Percentiles rank a stretch among this genome's conserved stretches.
These are phyloP conservation scores for Thermothelomyces thermophilus DNA, from an alignment of 2,329 filamentous ascomycete genomes.

Conservation along the genomic window DNA sequence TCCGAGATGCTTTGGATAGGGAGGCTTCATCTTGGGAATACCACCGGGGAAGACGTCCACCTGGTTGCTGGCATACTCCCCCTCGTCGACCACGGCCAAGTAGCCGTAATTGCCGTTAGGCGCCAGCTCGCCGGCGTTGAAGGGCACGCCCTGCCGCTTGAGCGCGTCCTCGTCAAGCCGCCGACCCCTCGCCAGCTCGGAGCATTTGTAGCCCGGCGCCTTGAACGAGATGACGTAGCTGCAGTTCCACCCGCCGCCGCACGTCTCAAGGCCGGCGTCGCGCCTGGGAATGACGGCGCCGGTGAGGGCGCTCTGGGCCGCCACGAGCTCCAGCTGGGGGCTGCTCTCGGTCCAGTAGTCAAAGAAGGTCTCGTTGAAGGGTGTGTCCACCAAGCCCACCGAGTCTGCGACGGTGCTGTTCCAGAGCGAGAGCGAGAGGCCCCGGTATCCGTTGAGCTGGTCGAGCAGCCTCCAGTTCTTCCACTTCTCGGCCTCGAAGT, in stretches of 20 bases:
- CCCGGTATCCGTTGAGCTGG: slow-evolving; percentile 21
- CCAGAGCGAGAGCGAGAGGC: slow-evolving; percentile 25
- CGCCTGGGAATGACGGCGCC: slow-evolving; percentile 23
- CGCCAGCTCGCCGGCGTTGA: slow-evolving; percentile 29
- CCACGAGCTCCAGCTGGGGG: slow-evolving; percentile 16
- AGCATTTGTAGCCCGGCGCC: slow-evolving; percentile 36
- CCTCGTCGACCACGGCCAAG: slow-evolving; percentile 27
- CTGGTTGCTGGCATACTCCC: slow-evolving; percentile 31
- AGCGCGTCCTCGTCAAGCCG: slow-evolving; percentile 24
- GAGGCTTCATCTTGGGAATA: slow-evolving; percentile 24
- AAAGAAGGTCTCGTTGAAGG: slow-evolving; percentile 25
- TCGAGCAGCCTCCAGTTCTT: slow-evolving; percentile 25
- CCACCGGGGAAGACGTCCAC: slow-evolving; percentile 29
- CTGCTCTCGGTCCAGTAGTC: slow-evolving; percentile 28
- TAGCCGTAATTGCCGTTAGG: slow-evolving; percentile 32
- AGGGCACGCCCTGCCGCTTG: slow-evolving; percentile 25
- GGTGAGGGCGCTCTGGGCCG: slow-evolving; percentile 21
- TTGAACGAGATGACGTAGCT: slow-evolving; percentile 33
- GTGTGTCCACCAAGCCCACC: not conserved
- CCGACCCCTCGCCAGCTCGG: slow-evolving; percentile 28
- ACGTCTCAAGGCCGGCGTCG: slow-evolving; percentile 31
- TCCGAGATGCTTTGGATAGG: slow-evolving; percentile 31
- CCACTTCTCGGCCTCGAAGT: slow-evolving; percentile 25
- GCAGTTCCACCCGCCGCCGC: slow-evolving; percentile 35
- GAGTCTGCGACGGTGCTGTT: slow-evolving; percentile 23